Conservation (phyloP, 208 protist species). For the Trypanosoma theileri region DNA sequence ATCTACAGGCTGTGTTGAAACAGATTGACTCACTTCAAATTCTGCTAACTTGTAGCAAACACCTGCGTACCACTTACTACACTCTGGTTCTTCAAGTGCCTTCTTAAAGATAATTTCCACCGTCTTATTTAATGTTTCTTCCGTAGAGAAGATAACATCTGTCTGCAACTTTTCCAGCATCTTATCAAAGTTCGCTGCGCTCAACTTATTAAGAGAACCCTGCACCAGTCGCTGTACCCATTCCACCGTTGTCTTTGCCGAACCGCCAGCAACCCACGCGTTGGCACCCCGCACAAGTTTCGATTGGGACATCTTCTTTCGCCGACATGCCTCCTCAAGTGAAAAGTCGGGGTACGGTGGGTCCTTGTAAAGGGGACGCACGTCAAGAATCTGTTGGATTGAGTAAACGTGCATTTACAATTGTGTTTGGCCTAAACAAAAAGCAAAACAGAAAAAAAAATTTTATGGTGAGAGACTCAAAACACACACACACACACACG, state of each 20-base stretch:
- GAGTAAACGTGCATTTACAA: conserved; percentile 43
- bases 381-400: conserved; percentile 77
- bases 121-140: conserved; percentile 56
- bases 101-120: conserved; percentile 81
- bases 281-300: conserved; percentile 83
- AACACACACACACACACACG: too few species aligned
- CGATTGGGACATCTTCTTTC: conserved; percentile 48
- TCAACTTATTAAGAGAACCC: conserved; percentile 85
- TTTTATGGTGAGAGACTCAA: too few species aligned
- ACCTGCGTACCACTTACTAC: conserved; percentile 75
- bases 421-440: too few species aligned
- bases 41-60: conserved; percentile 77
- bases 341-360: conserved; percentile 85
- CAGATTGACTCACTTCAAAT: conserved; percentile 60
- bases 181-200: conserved; percentile 62
- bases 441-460: too few species aligned
- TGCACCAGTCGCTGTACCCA: conserved; percentile 79
- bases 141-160: conserved; percentile 60
- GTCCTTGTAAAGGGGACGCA: conserved; percentile 70
- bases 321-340: conserved; percentile 78
- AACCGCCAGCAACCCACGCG: conserved; percentile 72
- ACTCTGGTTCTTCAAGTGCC: conserved; percentile 84
- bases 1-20: conserved; percentile 7
- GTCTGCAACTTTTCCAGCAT: conserved; percentile 66
- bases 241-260: conserved; percentile 74